Evolutionary conservation across 352 stramenopile genomes (phyloP), one percentile per base, ranked within the genome.

Genomic region (Globisporangium orthogonon): DNA sequence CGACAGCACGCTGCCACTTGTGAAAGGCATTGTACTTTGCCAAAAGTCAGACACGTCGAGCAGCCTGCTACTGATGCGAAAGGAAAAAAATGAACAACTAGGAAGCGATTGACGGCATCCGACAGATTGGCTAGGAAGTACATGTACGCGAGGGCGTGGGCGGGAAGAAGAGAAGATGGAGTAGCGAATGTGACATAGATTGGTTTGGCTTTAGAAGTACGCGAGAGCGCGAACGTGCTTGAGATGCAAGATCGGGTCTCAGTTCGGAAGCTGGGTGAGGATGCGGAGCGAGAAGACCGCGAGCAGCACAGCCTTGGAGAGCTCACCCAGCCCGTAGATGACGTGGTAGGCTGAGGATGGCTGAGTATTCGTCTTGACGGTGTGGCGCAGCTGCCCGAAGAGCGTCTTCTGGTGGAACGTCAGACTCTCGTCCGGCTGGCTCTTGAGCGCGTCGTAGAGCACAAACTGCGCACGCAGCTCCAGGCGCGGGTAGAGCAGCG

Each of bases 401-500:
- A 73, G 52, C 74, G 73, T 78, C 54, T 83, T 83, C 61, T 87
- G 74, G 43, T 77, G 70, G 58, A 77, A 77, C n/a, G 73, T 79
- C 35, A 89, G 56, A 40, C 75, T 70, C 28, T 78, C 69, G 35
- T 81, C 71, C 28, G 67, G 60, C 56, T 83, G 40, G 39, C 71
- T 66, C 61, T 78, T 78, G 54, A 89, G 67, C 67, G 71, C 69
- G 18, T 86, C 67, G 45, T 76, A 82, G 37, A 89, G 54, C 50
- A 65, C 72, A 43, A 78, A 85, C 58, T 87, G 69, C 7, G 63
- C 74, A 31, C 65, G 52, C 28, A 87, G 68, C 57, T 83, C 60
- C 28, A 89, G 66, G 46, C 76, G 81, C 1, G 79, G 76, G 45
- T 70, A 85, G 17, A 89, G 56, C 63, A 73, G 75, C 31, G 46